Evolutionary conservation across 805 yeast species (phyloP).

Genomic region (Ogataea chonburiensis): DNA sequence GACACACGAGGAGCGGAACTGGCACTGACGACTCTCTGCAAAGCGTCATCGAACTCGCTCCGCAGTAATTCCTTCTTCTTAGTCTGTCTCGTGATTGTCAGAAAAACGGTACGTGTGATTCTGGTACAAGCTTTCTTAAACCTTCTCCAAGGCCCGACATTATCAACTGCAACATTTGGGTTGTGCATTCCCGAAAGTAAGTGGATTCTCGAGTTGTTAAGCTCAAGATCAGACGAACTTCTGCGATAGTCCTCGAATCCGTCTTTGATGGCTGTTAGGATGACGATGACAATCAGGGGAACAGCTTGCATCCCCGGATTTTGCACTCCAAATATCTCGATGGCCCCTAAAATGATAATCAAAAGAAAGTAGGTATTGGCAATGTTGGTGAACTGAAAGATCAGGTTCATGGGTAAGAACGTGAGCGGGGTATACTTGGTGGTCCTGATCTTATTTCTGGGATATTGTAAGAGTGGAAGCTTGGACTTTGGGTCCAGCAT

Average conservation of each 20-base stretch:
- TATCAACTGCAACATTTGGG: slow-evolving; percentile 53
- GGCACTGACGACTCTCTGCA: slow-evolving; percentile 15
- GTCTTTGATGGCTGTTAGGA: slow-evolving; percentile 71
- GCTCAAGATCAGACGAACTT: slow-evolving; percentile 59
- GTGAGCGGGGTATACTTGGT: slow-evolving; percentile 60
- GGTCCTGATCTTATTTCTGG: slow-evolving; percentile 60
- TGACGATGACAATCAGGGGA: slow-evolving; percentile 77
- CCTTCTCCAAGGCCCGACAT: slow-evolving; percentile 62
- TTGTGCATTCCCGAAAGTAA: slow-evolving; percentile 53
- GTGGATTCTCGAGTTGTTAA: slow-evolving; percentile 66
- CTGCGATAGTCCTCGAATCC: slow-evolving; percentile 77
- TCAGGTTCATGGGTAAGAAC: slow-evolving; percentile 55
- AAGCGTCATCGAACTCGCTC: slow-evolving; percentile 7
- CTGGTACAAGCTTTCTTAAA: slow-evolving; percentile 58
- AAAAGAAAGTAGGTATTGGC: slow-evolving; percentile 60
- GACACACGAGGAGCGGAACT: slow-evolving; percentile 11
- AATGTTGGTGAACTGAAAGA: slow-evolving; percentile 54
- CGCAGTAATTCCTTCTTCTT: slow-evolving; percentile 7
- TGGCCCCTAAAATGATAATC: slow-evolving; percentile 55
- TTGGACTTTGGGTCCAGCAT: slow-evolving; percentile 56
- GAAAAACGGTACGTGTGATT: slow-evolving; percentile 16
- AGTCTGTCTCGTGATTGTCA: slow-evolving; percentile 13
- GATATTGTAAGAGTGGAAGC: slow-evolving; percentile 38
- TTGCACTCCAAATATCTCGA: slow-evolving; percentile 70
- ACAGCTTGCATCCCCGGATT: slow-evolving; percentile 75